Evolutionary conservation across 192 early-diverging fungal genomes (phyloP), one percentile per base, ranked within the genome.

Genomic region (Phlyctochytrium arcticum): DNA sequence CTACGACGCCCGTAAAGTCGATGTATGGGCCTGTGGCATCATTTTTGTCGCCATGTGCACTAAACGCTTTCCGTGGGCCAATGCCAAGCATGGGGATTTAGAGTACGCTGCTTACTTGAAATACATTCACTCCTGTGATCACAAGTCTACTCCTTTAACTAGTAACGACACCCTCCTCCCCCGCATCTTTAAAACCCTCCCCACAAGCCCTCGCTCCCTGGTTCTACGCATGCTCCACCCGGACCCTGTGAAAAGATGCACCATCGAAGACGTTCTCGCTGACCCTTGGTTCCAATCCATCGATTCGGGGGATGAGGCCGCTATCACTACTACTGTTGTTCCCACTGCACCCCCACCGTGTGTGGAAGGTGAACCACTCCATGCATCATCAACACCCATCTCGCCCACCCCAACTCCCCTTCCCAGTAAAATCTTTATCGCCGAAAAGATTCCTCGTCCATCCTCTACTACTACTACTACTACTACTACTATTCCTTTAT

Each of bases 1-100:
- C 50, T 98, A 96, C 66, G 92, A 95, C 69, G 89, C 87, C 19
- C 83, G 87, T 57, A 80, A 85, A 26, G 87, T 92, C 12, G 95
- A 98, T 66, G 75, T 96, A 46, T 98, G 95, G 95, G 85, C 71
- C 88, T 87, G 82, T 85, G 75, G 68, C 78, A 48, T 81, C 19
- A 69, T 62, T 19, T 56, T 54, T 42, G 9, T 69, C 7, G 84
- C 48, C 72, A 86, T 62, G 65, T 65, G 62, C 53, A 71, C 57
- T 50, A 62, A 54, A 62, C 77, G 65, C 69, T 82, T 65, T 77
- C 85, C 77, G 24, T 84, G 58, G 81, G 74, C 27, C 53, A 50
- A 33, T 32, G 73, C 72, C 37, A 62, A 26, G 58, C 59, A 34
- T 62, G 62, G 46, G 27, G 71, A 80, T 53, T n/a, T 69, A n/a